Percentiles rank a stretch among this genome's conserved stretches.
Conservation (phyloP, 2,329 filamentous ascomycete genomes). For the Alternaria brassicicola region DNA sequence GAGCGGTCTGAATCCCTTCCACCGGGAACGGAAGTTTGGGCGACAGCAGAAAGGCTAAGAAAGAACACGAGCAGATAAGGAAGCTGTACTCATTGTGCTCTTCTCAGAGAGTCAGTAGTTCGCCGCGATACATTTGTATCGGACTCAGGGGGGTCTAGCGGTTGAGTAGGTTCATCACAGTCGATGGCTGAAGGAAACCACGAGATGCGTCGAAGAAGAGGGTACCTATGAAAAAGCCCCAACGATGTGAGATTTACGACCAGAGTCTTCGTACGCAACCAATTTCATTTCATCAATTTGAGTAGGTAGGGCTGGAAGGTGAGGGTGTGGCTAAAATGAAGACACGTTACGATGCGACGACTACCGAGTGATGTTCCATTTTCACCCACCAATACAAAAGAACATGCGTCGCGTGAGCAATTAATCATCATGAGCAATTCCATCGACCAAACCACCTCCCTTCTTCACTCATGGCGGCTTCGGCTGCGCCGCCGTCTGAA, state of each 20-base stretch:
- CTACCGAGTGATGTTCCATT: too few species aligned
- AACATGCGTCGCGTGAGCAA: too few species aligned
- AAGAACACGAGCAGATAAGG: neutral
- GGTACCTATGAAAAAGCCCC: neutral
- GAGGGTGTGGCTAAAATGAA: too few species aligned
- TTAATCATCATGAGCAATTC: constrained; percentile 55
- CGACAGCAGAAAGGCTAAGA: neutral
- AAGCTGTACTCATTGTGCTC: neutral
- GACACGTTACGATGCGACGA: too few species aligned
- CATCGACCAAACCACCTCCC: constrained; percentile 51
- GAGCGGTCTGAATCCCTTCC: constrained; percentile 1
- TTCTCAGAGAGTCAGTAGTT: neutral
- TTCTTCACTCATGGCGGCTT: constrained; percentile 63
- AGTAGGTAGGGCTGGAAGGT: neutral
- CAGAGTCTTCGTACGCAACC: neutral
- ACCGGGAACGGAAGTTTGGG: neutral
- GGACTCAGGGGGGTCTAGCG: too few species aligned
- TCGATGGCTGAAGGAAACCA: neutral
- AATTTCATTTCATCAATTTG: too few species aligned
- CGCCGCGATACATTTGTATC: neutral
- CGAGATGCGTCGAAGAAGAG: neutral
- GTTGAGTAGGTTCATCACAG: too few species aligned
- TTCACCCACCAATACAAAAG: constrained; percentile 21
- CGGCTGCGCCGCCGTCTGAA: constrained; percentile 61
- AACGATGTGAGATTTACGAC: neutral